Conservation (phyloP, 768 basidiomycete genomes). For the Heimioporus sp. region DNA sequence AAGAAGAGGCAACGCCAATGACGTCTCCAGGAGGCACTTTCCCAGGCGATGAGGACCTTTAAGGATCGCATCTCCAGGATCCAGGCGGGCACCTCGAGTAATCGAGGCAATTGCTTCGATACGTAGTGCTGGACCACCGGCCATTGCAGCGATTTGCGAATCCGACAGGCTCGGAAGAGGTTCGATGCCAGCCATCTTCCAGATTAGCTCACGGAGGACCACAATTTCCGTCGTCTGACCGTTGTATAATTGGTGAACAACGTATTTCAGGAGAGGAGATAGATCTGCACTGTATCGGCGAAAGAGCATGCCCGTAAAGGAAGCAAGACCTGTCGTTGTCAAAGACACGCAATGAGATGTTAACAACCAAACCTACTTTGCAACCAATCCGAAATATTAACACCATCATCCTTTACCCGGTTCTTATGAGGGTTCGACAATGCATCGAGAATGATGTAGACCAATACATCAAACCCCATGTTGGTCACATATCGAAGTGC, state of each 20-base stretch:
- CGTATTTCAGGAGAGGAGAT: conserved; percentile 81
- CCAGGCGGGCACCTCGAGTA: conserved; percentile 71
- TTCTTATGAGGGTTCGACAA: conserved; percentile 80
- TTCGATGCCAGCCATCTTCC: conserved; percentile 94
- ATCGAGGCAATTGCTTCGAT: conserved; percentile 84
- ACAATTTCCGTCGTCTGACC: conserved; percentile 86
- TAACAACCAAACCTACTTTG: conserved; percentile 62
- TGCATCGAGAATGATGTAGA: conserved; percentile 84
- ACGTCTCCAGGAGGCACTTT: conserved; percentile 61
- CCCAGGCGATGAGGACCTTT: conserved; percentile 71
- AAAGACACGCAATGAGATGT: conserved; percentile 11
- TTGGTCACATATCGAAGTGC: conserved; percentile 85
- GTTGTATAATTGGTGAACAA: conserved; percentile 85
- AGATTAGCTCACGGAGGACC: conserved; percentile 89
- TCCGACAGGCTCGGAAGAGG: conserved; percentile 89
- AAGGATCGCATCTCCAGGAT: conserved; percentile 59
- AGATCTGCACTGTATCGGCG: conserved; percentile 82
- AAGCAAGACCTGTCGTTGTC: conserved; percentile 69
- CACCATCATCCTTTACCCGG: conserved; percentile 88
- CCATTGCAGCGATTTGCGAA: conserved; percentile 85
- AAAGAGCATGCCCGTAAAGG: conserved; percentile 92
- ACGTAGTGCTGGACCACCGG: conserved; percentile 83
- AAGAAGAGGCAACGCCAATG: conserved; percentile 82
- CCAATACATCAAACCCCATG: conserved; percentile 92
- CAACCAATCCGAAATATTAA: conserved; percentile 87